Percentiles rank a stretch among this genome's conserved stretches.
phyloP scores from a whole-genome alignment of 1,139 yeast genomes.

The Scheffersomyces titani region DNA sequence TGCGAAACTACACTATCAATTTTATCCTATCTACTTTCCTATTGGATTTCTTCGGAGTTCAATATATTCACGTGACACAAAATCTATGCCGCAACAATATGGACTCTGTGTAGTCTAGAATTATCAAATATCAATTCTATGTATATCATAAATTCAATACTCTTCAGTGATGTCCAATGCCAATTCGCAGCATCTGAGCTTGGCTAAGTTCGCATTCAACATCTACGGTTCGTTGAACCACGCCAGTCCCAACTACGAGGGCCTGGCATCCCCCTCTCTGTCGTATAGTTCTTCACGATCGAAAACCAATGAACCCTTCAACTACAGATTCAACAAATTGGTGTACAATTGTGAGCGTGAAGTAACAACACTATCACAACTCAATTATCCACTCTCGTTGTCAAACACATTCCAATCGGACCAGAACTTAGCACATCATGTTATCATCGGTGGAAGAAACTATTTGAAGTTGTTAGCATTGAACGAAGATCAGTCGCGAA shows the following conservation, averaged over 20 bases:
- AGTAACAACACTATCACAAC: conserved; percentile 36
- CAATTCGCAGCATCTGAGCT: conserved; percentile 7
- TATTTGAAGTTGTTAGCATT: conserved; percentile 51
- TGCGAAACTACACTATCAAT: too few species aligned
- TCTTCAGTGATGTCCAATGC: background rate
- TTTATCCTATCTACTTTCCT: background rate
- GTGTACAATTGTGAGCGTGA: conserved; percentile 31
- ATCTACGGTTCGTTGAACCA: conserved; percentile 30
- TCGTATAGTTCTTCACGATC: conserved; percentile 11
- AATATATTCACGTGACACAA: background rate
- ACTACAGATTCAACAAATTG: conserved; percentile 10
- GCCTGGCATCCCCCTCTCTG: conserved; percentile 11
- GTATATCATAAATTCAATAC: background rate
- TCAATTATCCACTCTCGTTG: conserved; percentile 27
- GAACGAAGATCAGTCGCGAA: conserved; percentile 37
- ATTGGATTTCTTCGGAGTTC: background rate
- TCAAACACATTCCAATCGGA: conserved; percentile 9
- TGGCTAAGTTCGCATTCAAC: conserved; percentile 38
- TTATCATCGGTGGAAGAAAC: conserved; percentile 63
- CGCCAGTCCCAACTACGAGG: conserved; percentile 9
- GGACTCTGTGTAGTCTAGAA: background rate
- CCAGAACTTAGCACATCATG: conserved; percentile 24
- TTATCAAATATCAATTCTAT: background rate
- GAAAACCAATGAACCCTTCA: conserved; percentile 4
- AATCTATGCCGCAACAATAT: background rate